A percentile compares a stretch with the other conserved stretches of the same genome.
phyloP scores from a whole-genome alignment of 208 protist genomes.

The Leptomonas pyrrhocoris region DNA sequence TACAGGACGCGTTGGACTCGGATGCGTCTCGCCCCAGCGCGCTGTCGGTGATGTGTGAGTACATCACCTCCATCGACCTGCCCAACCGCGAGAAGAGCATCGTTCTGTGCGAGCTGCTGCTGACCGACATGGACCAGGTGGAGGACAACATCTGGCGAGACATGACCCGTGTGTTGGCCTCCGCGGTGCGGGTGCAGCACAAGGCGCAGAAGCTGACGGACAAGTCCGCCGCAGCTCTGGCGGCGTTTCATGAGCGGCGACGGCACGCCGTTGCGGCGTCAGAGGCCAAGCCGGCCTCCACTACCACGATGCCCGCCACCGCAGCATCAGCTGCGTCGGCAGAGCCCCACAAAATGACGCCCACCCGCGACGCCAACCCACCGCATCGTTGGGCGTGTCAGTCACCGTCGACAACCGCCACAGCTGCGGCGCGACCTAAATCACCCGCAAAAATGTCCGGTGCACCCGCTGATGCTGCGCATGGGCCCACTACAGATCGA shows the following conservation, averaged over 20 bases:
- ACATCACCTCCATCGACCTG: conserved; percentile 27
- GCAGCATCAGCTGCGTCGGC: neutral
- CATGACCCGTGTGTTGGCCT: conserved; percentile 34
- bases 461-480: neutral
- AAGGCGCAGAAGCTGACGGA: conserved; percentile 26
- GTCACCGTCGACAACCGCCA: neutral
- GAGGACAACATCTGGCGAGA: conserved; percentile 35
- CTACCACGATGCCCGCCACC: neutral
- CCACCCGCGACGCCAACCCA: neutral
- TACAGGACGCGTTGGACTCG: neutral
- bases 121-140: conserved; percentile 28
- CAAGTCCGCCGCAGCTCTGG: conserved; percentile 16
- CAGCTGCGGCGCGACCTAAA: neutral
- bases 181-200: conserved; percentile 22
- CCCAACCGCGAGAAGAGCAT: conserved; percentile 22
- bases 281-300: neutral
- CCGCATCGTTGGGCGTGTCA: neutral
- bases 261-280: neutral
- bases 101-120: conserved; percentile 24
- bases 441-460: neutral
- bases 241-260: conserved; percentile 12
- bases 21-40: neutral
- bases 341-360: neutral
- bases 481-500: neutral
- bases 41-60: conserved; percentile 28